A percentile compares a stretch with the other conserved stretches of the same genome.
phyloP scores from a whole-genome alignment of 139 green algal species.

The Coelastrella sp. region DNA sequence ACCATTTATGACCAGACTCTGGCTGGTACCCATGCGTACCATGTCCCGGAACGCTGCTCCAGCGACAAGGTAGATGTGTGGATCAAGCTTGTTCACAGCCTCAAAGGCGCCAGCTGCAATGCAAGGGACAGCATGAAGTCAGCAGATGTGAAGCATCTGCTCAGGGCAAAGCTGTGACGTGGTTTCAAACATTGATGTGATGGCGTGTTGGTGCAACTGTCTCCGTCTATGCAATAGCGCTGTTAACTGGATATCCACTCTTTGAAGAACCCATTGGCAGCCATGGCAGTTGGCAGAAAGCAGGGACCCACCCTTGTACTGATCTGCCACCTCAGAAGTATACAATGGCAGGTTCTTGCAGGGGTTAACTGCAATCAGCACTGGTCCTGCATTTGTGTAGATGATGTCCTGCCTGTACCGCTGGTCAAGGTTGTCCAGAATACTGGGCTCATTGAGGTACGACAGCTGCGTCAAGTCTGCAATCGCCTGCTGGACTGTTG shows the following conservation, averaged over 20 bases:
- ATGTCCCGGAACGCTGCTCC: slow-evolving; percentile 86
- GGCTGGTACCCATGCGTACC: slow-evolving; percentile 63
- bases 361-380: slow-evolving; percentile 93
- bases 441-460: slow-evolving; percentile 91
- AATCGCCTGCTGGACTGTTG: slow-evolving; percentile 65
- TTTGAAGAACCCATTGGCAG: background rate
- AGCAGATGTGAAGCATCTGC: background rate
- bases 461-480: slow-evolving; percentile 86
- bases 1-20: slow-evolving; percentile 69
- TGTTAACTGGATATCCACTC: background rate
- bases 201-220: background rate
- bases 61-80: slow-evolving; percentile 88
- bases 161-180: background rate
- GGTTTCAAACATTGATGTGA: background rate
- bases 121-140: background rate
- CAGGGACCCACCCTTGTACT: slow-evolving; percentile 68
- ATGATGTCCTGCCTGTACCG: slow-evolving; percentile 75
- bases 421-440: slow-evolving; percentile 81
- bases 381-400: slow-evolving; percentile 85
- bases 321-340: slow-evolving; percentile 65
- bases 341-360: slow-evolving; percentile 89
- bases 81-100: slow-evolving; percentile 55
- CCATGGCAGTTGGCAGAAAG: background rate
- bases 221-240: background rate
- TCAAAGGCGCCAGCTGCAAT: slow-evolving; percentile 54